phyloP scores from a whole-genome alignment of 2,329 filamentous ascomycete species.

The Fusarium xylarioides region DNA sequence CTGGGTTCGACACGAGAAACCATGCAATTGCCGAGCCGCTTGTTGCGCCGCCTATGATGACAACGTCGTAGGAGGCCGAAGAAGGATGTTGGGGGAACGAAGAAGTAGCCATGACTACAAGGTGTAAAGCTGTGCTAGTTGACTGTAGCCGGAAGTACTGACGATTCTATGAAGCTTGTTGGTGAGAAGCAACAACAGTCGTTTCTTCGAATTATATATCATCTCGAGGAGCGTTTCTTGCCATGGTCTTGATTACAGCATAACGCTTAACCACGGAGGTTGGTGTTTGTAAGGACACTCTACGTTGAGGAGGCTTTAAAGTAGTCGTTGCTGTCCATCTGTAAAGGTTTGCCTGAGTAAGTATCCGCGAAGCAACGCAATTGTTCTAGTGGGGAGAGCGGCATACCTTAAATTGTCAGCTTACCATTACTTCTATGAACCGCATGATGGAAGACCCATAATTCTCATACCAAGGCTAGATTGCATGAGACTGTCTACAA shows the following conservation, averaged over 20 bases:
- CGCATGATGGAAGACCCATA: not conserved
- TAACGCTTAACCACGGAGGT: not conserved
- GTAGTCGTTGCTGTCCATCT: too few relatives aligned
- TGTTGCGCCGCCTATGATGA: conserved; percentile 14
- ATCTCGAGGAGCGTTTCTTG: not conserved
- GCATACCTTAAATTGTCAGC: not conserved
- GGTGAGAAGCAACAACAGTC: too few relatives aligned
- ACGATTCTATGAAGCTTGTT: not conserved
- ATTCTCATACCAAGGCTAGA: too few relatives aligned
- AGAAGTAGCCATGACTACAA: not conserved
- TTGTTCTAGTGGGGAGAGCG: too few relatives aligned
- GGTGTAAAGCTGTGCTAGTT: too few relatives aligned
- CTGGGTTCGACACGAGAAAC: conserved; percentile 11
- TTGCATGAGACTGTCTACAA: not conserved
- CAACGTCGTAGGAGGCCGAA: not conserved
- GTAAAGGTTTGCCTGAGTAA: not conserved
- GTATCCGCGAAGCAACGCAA: not conserved
- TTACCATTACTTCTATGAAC: not conserved
- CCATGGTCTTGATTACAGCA: rapidly evolving
- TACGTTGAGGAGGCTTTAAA: not conserved
- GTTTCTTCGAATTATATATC: not conserved
- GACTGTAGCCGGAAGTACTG: rapidly evolving
- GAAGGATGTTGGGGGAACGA: not conserved
- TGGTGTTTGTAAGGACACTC: not conserved
- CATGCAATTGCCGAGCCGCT: conserved; percentile 20